Evolutionary conservation across 2,329 filamentous ascomycete species (phyloP).

Genomic region (Botrytis tulipae): DNA sequence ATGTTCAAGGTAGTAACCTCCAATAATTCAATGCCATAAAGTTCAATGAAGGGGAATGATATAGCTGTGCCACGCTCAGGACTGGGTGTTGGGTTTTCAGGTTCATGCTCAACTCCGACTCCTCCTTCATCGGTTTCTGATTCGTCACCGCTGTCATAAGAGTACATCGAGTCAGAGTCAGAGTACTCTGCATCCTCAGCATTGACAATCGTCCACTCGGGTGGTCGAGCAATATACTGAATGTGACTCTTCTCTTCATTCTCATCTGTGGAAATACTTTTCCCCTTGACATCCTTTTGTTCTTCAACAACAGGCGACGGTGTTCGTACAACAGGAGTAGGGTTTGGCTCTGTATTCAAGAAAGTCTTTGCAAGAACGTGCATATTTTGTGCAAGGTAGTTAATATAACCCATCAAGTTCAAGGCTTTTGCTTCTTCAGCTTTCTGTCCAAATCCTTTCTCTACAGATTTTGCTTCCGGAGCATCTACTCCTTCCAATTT

Average conservation of each 20-base stretch:
- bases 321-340: slow-evolving; percentile 14
- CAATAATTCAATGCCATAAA: slow-evolving; percentile 74
- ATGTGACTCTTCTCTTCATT: slow-evolving; percentile 59
- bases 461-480: slow-evolving; percentile 59
- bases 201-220: slow-evolving; percentile 62
- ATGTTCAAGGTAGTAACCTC: slow-evolving; percentile 66
- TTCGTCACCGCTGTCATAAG: slow-evolving; percentile 40
- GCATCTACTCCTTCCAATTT: slow-evolving; percentile 63
- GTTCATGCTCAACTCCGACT: slow-evolving; percentile 42
- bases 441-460: slow-evolving; percentile 63
- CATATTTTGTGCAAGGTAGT: slow-evolving; percentile 71
- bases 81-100: slow-evolving; percentile 29
- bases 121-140: slow-evolving; percentile 44
- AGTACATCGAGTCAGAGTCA: slow-evolving; percentile 48
- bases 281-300: slow-evolving; percentile 18
- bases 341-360: slow-evolving; percentile 31
- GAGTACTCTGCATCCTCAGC: slow-evolving; percentile 45
- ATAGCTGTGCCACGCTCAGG: slow-evolving; percentile 71
- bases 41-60: slow-evolving; percentile 73
- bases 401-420: slow-evolving; percentile 70
- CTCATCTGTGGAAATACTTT: slow-evolving; percentile 32
- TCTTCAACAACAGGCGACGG: neutral
- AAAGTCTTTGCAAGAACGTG: slow-evolving; percentile 62
- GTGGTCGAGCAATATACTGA: slow-evolving; percentile 70
- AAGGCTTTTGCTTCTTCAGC: slow-evolving; percentile 54